Evolutionary conservation across 768 basidiomycete species (phyloP).

Genomic region (Cyathus striatus): DNA sequence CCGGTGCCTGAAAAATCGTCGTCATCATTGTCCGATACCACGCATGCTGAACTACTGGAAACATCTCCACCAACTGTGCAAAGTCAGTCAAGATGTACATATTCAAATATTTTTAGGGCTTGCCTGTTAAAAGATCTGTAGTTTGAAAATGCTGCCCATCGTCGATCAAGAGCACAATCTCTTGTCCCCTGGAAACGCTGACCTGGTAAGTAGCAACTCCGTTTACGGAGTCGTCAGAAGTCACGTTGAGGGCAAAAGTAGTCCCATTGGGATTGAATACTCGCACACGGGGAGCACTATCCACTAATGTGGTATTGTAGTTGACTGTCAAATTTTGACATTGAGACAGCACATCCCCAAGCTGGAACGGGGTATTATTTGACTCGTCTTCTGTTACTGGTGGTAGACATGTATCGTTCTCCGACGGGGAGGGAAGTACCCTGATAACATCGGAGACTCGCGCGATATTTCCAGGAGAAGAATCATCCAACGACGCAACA

Average conservation of each 20-base stretch:
- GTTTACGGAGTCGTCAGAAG: slow-evolving; percentile 13
- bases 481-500: slow-evolving; percentile 51
- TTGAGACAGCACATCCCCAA: slow-evolving; percentile 32
- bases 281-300: slow-evolving; percentile 27
- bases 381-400: slow-evolving; percentile 4
- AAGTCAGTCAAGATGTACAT: neutral
- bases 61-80: slow-evolving; percentile 26
- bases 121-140: slow-evolving; percentile 36
- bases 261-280: slow-evolving; percentile 30
- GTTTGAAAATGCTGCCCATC: slow-evolving; percentile 36
- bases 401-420: slow-evolving; percentile 37
- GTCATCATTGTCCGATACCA: no score
- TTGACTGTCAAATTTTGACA: slow-evolving; percentile 43
- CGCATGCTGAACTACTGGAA: slow-evolving; percentile 16
- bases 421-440: slow-evolving; percentile 32
- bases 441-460: slow-evolving; percentile 42
- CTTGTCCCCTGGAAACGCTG: slow-evolving; percentile 26
- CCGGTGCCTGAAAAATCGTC: no score
- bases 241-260: slow-evolving; percentile 22
- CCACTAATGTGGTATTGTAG: slow-evolving; percentile 28
- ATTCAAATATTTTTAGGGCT: slow-evolving; percentile 2
- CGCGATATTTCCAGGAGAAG: slow-evolving; percentile 30
- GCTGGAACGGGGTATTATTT: slow-evolving; percentile 20
- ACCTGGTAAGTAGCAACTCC: slow-evolving; percentile 40
- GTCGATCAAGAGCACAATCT: slow-evolving; percentile 39